Percentiles rank a stretch among this genome's conserved stretches.
phyloP scores from a whole-genome alignment of 2,329 filamentous ascomycete genomes.

The Aspergillus persii region DNA sequence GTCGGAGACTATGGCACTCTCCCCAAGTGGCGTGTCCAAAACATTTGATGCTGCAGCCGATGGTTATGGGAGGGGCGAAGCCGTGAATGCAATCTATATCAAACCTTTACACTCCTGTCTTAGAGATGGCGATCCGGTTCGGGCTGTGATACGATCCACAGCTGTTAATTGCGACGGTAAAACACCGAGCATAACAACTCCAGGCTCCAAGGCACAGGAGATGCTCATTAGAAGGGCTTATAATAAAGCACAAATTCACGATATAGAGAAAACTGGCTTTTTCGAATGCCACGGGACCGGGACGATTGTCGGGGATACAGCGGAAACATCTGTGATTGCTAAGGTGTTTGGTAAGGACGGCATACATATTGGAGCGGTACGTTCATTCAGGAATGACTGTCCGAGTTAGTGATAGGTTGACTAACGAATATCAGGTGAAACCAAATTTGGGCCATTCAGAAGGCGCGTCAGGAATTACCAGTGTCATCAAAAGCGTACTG shows the following conservation, averaged over 20 bases:
- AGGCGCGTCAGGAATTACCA: conserved; percentile 18
- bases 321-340: conserved; percentile 5
- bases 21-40: conserved; percentile 26
- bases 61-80: conserved; percentile 36
- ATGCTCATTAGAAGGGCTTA: conserved; percentile 7
- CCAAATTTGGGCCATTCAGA: conserved; percentile 23
- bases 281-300: conserved; percentile 17
- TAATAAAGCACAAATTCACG: conserved; percentile 2
- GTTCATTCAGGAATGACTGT: not conserved
- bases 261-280: conserved; percentile 9
- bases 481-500: conserved; percentile 20
- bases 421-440: conserved; percentile 12
- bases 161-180: conserved; percentile 25
- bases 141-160: conserved; percentile 28
- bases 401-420: not conserved
- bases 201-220: conserved; percentile 6
- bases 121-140: conserved; percentile 28
- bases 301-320: conserved; percentile 7
- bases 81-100: conserved; percentile 30
- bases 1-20: conserved; percentile 35
- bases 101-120: conserved; percentile 31
- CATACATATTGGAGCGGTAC: conserved; percentile 18
- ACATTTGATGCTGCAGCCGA: conserved; percentile 30
- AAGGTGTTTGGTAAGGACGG: conserved; percentile 10
- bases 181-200: not conserved